Base-by-base conservation (phyloP, 805 yeast species). In the Suhomyces canberraensis region DNA sequence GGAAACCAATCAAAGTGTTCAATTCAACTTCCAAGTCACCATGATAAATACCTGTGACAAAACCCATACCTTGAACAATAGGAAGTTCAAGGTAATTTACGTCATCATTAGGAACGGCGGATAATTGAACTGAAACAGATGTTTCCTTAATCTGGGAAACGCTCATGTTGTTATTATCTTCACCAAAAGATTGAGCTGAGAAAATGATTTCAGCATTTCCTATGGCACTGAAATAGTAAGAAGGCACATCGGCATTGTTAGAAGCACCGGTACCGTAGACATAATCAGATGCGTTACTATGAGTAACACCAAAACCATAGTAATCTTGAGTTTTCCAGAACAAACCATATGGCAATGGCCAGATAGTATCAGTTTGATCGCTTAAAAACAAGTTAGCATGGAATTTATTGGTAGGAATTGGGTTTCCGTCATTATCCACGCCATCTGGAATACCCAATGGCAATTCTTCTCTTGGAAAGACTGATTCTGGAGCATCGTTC, bases 321-420 rank as follows among this genome's bases (percentile, higher is more conserved):
- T 66, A 71, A 35, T 51, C 56, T 25, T 50, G 37, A 11, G 59
- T 60, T 38, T 71, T 68, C 74, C 78, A 77, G 71, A 75, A 81
- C 33, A 80, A 54, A 2, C 76, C 69, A 52, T 82, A 85, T 15
- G 95, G 95, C 48, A 77, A 79, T 8, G 83, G 70, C 63, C 74
- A 84, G 4, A 73, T 74, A 33, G 78, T 72, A 34, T 69, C 64
- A 16, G 67, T 61, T 57, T 79, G 87, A 33, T 58, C 60, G 16
- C 66, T 81, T 16, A 83, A 62, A 45, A 80, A 60, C 50, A 84
- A 52, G 55, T 86, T 85, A 25, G 78, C 75, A 60, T 75, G 84
- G 58, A 85, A 86, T 60, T 84, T 85, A 66, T 86, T 85, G 16
- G 95, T 87, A 51, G 80, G 79, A 41, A 74, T 69, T 9, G 72